Percentiles rank a stretch among this genome's conserved stretches.
Evolutionary conservation across 306 rosid species (phyloP).

Genomic region (Mucuna pruriens): DNA sequence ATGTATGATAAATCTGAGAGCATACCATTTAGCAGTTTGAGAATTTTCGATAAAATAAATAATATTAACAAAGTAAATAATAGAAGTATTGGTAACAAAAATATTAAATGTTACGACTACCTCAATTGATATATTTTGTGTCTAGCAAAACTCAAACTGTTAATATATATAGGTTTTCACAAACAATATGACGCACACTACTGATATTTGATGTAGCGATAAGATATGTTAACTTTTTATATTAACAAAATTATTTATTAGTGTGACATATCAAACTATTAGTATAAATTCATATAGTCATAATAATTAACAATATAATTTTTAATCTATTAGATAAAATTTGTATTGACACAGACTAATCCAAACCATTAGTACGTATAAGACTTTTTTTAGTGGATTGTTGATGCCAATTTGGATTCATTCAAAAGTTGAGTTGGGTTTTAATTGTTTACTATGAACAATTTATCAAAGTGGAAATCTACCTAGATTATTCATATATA

Average conservation of each 20-base stretch:
- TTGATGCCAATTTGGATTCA: no score
- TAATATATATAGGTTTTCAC: neutral
- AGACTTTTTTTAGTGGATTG: no score
- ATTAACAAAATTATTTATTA: no score
- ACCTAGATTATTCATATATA: neutral
- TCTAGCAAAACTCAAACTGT: neutral
- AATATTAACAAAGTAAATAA: neutral
- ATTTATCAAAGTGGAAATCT: neutral
- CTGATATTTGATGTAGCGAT: no score
- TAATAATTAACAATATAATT: neutral
- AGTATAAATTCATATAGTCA: neutral
- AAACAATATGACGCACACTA: neutral
- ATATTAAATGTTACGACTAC: no score
- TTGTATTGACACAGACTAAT: no score
- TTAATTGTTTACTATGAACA: neutral
- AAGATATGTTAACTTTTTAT: no score
- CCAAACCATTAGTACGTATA: no score
- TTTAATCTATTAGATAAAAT: neutral
- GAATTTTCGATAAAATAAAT: neutral
- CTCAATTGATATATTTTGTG: no score
- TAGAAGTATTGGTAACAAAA: no score
- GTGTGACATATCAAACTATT: neutral
- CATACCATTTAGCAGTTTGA: neutral
- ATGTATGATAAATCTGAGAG: neutral
- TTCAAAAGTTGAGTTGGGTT: neutral